Percentiles rank a stretch among this genome's conserved stretches.
Evolutionary conservation across 352 stramenopile genomes (phyloP).

Genomic region (Globisporangium spiculum): DNA sequence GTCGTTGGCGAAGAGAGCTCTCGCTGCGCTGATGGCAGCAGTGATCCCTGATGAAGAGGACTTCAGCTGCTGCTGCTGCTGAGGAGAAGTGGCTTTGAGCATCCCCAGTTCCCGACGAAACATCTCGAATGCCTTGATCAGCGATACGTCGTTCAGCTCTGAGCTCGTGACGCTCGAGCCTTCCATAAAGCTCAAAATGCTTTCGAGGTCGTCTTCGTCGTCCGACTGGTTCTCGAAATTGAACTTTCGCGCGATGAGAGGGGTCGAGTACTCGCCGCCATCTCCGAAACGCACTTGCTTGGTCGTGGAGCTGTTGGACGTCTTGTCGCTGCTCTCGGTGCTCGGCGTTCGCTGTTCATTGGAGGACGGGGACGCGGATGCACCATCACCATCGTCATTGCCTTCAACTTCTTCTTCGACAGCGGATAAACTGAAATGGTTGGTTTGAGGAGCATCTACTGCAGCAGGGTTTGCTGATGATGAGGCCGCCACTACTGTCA

Average conservation of each 20-base stretch:
- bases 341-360: conserved; percentile 29
- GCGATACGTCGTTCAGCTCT: conserved; percentile 55
- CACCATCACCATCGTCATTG: neutral
- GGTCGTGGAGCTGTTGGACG: conserved; percentile 13
- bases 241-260: conserved; percentile 54
- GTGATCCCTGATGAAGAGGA: conserved; percentile 9
- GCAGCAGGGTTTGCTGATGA: neutral
- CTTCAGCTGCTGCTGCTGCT: neutral
- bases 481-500: neutral
- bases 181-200: conserved; percentile 44
- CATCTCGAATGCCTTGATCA: conserved; percentile 44
- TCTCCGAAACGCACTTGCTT: conserved; percentile 60
- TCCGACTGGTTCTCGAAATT: conserved; percentile 57
- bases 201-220: conserved; percentile 36
- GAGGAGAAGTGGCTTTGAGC: conserved; percentile 7
- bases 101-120: conserved; percentile 40
- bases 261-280: conserved; percentile 41
- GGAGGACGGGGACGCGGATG: neutral
- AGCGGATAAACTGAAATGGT: neutral
- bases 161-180: conserved; percentile 50
- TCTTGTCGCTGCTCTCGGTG: conserved; percentile 52
- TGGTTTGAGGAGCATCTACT: neutral
- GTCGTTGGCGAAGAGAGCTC: conserved; percentile 10
- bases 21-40: conserved; percentile 14
- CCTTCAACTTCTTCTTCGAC: conserved; percentile 3